phyloP scores from a whole-genome alignment of 352 stramenopile genomes.

The Phytopythium sindhum region DNA sequence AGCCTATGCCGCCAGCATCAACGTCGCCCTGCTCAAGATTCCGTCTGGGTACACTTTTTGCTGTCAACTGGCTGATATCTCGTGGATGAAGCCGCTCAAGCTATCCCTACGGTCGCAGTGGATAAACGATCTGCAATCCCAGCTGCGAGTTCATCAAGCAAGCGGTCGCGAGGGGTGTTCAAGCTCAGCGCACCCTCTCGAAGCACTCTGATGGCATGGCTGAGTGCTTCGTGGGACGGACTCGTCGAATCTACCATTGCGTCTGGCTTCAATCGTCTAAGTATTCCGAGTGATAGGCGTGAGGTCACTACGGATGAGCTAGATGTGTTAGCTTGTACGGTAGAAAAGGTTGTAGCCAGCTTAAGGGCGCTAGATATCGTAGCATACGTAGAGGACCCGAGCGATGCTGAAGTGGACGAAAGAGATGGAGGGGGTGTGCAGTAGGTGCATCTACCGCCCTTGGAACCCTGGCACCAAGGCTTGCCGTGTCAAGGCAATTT shows the following conservation, averaged over 20 bases:
- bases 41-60: slow-evolving; percentile 5
- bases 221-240: background rate
- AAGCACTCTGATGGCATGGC: background rate
- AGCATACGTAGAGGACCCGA: too few species aligned
- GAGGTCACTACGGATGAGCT: too few species aligned
- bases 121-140: background rate
- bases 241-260: background rate
- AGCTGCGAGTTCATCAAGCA: background rate
- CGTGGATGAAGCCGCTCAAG: slow-evolving; percentile 9
- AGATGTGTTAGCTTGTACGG: too few species aligned
- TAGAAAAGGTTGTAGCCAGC: too few species aligned
- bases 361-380: too few species aligned
- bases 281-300: too few species aligned
- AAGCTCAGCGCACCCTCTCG: background rate
- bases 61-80: slow-evolving; percentile 9
- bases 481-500: too few species aligned
- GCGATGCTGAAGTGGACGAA: too few species aligned
- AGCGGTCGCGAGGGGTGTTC: background rate
- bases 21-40: slow-evolving; percentile 4
- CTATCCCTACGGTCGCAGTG: background rate
- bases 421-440: too few species aligned
- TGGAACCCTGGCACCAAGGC: too few species aligned
- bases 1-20: slow-evolving; percentile 1
- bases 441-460: too few species aligned
- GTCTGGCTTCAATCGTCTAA: background rate